Evolutionary conservation across 1,284 basidiomycete genomes (phyloP).

Genomic region (Ceratobasidium sp.): DNA sequence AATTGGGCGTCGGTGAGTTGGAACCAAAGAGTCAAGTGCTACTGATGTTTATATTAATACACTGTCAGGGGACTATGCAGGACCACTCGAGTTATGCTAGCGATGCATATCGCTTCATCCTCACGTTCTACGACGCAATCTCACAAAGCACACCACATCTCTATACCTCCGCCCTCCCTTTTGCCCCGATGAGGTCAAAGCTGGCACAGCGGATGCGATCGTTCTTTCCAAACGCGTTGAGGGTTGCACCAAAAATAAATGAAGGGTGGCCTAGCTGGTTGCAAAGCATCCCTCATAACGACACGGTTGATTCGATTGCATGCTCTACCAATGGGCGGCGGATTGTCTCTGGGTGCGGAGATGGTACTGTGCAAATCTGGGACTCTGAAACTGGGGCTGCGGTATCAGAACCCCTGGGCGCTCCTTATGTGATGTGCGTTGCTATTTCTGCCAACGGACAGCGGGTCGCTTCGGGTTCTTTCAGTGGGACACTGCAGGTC

Average conservation of each 20-base stretch:
- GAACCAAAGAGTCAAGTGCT: background rate
- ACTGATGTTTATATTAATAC: too few relatives aligned
- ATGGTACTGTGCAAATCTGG: conserved; percentile 10
- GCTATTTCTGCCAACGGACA: conserved; percentile 33
- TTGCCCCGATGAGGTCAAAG: conserved; percentile 11
- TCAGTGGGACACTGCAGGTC: conserved; percentile 26
- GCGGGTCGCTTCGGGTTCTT: conserved; percentile 23
- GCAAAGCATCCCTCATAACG: background rate
- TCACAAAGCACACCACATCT: conserved; percentile 28
- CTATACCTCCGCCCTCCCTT: conserved; percentile 36
- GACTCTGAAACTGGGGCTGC: background rate
- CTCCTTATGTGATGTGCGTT: background rate
- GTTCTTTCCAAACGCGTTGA: background rate
- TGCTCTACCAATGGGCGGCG: background rate
- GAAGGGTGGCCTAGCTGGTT: background rate
- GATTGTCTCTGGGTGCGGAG: conserved; percentile 17
- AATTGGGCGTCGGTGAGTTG: background rate
- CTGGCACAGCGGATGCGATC: background rate
- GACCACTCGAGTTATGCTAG: background rate
- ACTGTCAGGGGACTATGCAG: background rate
- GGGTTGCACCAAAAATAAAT: background rate
- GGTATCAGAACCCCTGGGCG: background rate
- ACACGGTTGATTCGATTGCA: conserved; percentile 35
- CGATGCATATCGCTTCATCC: conserved; percentile 26
- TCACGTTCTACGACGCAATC: conserved; percentile 27